A percentile compares a stretch with the other conserved stretches of the same genome.
Evolutionary conservation across 768 basidiomycete species (phyloP).

Genomic region (Piloderma croceum): DNA sequence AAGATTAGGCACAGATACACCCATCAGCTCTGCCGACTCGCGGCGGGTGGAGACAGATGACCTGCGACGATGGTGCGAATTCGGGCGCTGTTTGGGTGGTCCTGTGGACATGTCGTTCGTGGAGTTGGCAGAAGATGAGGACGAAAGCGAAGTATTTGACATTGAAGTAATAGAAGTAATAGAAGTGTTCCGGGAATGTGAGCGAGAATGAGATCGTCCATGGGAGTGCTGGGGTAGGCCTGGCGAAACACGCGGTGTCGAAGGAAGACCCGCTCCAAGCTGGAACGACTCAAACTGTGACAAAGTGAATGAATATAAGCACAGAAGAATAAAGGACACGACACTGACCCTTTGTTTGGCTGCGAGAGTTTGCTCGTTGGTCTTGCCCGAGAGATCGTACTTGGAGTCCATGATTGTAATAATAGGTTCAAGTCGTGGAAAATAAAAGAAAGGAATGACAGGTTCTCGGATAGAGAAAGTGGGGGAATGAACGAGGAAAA

Average conservation of each 20-base stretch:
- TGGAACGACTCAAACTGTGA: conserved; percentile 68
- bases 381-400: conserved; percentile 23
- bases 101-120: conserved; percentile 27
- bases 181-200: conserved; percentile 67
- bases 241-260: conserved; percentile 32
- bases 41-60: conserved; percentile 86
- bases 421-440: too few relatives aligned
- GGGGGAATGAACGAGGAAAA: conserved; percentile 26
- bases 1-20: conserved; percentile 64
- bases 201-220: conserved; percentile 52
- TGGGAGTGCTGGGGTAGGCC: conserved; percentile 25
- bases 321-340: conserved; percentile 1
- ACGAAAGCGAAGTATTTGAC: conserved; percentile 35
- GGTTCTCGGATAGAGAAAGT: conserved; percentile 31
- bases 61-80: conserved; percentile 78
- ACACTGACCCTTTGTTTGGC: conserved; percentile 38
- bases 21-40: conserved; percentile 91
- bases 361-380: conserved; percentile 30
- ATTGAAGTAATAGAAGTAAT: conserved; percentile 33
- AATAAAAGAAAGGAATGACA: conserved; percentile 26
- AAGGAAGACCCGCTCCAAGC: conserved; percentile 42
- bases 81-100: conserved; percentile 46
- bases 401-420: conserved; percentile 15
- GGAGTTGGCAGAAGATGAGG: conserved; percentile 32
- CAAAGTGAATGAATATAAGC: conserved; percentile 4